Percentiles rank a stretch among this genome's conserved stretches.
These are phyloP conservation scores for Xylaria digitata DNA, from an alignment of 2,329 filamentous ascomycete genomes.

Conservation along the genomic window DNA sequence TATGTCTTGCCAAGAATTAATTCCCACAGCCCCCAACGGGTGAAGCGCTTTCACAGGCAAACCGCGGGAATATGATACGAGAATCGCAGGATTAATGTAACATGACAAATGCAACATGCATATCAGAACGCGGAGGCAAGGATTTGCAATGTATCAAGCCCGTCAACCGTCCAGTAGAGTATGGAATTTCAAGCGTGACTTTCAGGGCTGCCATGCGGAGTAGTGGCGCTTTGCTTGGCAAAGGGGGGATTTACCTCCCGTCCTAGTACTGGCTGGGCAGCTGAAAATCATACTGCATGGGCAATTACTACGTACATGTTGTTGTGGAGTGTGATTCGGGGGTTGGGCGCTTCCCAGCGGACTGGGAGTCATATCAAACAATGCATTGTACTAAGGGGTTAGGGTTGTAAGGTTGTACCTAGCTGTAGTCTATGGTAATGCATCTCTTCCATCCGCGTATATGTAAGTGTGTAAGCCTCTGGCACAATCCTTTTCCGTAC, in stretches of 20 bases:
- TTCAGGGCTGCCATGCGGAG: conserved; percentile 36
- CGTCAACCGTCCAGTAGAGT: conserved; percentile 29
- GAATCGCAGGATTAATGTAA: conserved; percentile 37
- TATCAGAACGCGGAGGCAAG: conserved; percentile 34
- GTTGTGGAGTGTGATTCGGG: conserved; percentile 32
- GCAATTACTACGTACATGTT: conserved; percentile 28
- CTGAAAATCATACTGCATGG: conserved; percentile 28
- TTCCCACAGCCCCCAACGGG: conserved; percentile 23
- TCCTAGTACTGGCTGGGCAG: conserved; percentile 31
- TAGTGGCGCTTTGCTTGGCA: conserved; percentile 35
- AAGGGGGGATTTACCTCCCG: conserved; percentile 18
- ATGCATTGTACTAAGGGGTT: conserved; percentile 31
- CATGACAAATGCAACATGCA: conserved; percentile 41
- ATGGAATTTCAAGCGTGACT: conserved; percentile 4
- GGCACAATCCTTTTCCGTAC: too few relatives aligned
- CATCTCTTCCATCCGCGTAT: conserved; percentile 14
- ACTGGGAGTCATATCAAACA: conserved; percentile 33
- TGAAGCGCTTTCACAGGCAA: conserved; percentile 23
- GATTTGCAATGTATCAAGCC: conserved; percentile 24
- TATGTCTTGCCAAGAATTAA: conserved; percentile 4
- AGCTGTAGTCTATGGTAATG: neutral
- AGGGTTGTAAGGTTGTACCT: conserved; percentile 11
- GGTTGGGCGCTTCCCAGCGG: conserved; percentile 33
- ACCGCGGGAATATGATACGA: conserved; percentile 31
- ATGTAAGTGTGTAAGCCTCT: neutral